phyloP scores from a whole-genome alignment of 140 eudicot genomes.

The Stevia rebaudiana region DNA sequence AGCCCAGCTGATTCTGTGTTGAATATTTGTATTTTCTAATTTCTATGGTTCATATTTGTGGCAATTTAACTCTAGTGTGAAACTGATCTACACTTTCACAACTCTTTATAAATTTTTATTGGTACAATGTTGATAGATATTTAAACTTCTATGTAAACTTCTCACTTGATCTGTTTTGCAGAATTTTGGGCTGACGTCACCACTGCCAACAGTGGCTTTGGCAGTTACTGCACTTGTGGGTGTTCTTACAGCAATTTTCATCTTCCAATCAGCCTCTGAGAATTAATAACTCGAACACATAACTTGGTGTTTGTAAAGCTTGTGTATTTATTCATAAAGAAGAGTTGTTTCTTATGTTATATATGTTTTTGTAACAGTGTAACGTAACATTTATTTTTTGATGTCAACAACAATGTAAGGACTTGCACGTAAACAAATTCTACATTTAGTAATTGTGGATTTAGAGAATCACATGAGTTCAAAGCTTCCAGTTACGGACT shows the following conservation, averaged over 20 bases:
- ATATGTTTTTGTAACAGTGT: constrained; percentile 4
- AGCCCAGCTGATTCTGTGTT: neutral
- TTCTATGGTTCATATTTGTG: neutral
- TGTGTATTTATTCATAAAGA: constrained; percentile 13
- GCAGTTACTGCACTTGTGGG: constrained; percentile 84
- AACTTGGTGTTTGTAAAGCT: constrained; percentile 23
- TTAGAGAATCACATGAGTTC: neutral
- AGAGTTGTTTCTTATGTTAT: constrained; percentile 7
- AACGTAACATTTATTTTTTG: neutral
- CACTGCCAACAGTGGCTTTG: constrained; percentile 89
- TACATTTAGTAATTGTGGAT: constrained; percentile 10
- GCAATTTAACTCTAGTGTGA: constrained; percentile 1
- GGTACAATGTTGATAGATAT: neutral
- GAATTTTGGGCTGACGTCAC: constrained; percentile 86
- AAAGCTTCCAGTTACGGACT: constrained; percentile 9
- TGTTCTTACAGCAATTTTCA: constrained; percentile 75
- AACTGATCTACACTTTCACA: constrained; percentile 6
- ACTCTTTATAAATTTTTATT: neutral
- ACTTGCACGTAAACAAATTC: neutral
- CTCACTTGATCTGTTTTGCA: constrained; percentile 26
- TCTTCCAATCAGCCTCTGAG: constrained; percentile 84
- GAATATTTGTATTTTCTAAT: neutral
- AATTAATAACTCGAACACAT: constrained; percentile 27
- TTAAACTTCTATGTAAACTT: neutral
- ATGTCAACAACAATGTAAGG: constrained; percentile 17